These are phyloP conservation scores for Cytospora piceae DNA, from an alignment of 2,329 filamentous ascomycete species.

Conservation along the genomic window DNA sequence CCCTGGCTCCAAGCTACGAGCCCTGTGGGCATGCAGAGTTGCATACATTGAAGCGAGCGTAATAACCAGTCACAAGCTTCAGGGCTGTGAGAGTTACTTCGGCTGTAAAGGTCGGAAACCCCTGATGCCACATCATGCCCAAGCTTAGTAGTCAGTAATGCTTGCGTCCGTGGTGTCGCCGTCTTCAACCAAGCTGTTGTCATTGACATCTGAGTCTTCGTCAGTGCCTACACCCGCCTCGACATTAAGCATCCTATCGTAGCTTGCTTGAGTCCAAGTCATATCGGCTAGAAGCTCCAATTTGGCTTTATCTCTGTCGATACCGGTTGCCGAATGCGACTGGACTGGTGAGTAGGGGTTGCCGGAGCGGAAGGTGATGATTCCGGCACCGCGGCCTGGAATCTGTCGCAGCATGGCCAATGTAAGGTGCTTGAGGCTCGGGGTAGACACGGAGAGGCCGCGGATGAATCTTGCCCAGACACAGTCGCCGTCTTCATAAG, in stretches of 20 bases:
- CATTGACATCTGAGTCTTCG: constrained; percentile 30
- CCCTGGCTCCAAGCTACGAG: no score
- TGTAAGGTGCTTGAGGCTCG: constrained; percentile 7
- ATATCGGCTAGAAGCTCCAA: neutral
- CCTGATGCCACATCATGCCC: no score
- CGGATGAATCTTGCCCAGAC: constrained; percentile 23
- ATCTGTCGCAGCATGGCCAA: neutral
- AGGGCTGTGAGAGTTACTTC: no score
- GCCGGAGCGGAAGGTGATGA: neutral
- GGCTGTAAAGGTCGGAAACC: no score
- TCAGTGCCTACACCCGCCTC: constrained; percentile 6
- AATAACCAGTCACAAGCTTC: no score
- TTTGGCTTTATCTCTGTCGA: constrained; percentile 8
- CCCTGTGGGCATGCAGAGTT: no score
- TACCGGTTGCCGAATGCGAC: neutral
- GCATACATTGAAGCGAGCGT: no score
- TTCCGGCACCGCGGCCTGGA: neutral
- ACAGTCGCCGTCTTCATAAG: neutral
- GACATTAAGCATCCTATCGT: no score
- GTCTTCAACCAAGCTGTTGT: constrained; percentile 30
- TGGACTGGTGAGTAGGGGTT: neutral
- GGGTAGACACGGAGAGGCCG: neutral
- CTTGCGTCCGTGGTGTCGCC: constrained; percentile 17
- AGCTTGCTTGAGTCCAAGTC: constrained; percentile 6
- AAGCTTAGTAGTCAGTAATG: no score